Conservation (phyloP, 257 asterid genomes). For the Petunia secreta region DNA sequence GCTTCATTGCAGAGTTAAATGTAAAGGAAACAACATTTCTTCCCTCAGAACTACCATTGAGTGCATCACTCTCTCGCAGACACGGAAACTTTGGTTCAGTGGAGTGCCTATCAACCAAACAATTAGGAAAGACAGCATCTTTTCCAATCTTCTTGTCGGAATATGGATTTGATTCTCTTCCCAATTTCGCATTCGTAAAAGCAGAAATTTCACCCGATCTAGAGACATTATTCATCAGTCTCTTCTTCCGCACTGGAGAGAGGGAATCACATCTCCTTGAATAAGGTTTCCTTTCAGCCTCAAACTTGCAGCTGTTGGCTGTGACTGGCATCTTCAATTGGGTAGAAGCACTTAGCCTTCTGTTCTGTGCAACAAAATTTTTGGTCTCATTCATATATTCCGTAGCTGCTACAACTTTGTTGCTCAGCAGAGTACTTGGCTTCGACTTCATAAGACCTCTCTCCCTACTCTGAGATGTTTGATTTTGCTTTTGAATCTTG, state of each 20-base stretch:
- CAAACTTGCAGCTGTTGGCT: conserved; percentile 47
- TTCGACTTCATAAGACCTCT: conserved; percentile 47
- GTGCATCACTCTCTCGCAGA: conserved; percentile 39
- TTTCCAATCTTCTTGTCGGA: conserved; percentile 37
- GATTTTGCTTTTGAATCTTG: conserved; percentile 44
- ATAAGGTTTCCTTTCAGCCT: conserved; percentile 45
- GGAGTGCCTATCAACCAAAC: conserved; percentile 29
- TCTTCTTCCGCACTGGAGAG: conserved; percentile 61
- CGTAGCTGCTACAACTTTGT: conserved; percentile 37
- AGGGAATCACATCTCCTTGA: conserved; percentile 40
- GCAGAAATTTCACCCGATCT: conserved; percentile 49
- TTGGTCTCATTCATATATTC: conserved; percentile 39
- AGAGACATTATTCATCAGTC: conserved; percentile 45
- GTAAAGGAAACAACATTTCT: conserved; percentile 44
- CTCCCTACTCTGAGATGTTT: conserved; percentile 43
- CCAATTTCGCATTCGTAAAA: conserved; percentile 29
- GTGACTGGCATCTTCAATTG: conserved; percentile 41
- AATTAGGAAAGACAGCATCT: conserved; percentile 33
- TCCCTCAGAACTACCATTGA: conserved; percentile 29
- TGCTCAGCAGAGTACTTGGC: conserved; percentile 31
- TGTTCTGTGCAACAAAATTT: conserved; percentile 39
- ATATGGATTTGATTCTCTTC: conserved; percentile 30
- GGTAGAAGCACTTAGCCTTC: conserved; percentile 35
- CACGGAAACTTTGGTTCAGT: conserved; percentile 29
- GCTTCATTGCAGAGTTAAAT: conserved; percentile 56